These are phyloP conservation scores for Neurospora tetrasperma DNA, from an alignment of 495 filamentous ascomycete species.

Conservation along the genomic window DNA sequence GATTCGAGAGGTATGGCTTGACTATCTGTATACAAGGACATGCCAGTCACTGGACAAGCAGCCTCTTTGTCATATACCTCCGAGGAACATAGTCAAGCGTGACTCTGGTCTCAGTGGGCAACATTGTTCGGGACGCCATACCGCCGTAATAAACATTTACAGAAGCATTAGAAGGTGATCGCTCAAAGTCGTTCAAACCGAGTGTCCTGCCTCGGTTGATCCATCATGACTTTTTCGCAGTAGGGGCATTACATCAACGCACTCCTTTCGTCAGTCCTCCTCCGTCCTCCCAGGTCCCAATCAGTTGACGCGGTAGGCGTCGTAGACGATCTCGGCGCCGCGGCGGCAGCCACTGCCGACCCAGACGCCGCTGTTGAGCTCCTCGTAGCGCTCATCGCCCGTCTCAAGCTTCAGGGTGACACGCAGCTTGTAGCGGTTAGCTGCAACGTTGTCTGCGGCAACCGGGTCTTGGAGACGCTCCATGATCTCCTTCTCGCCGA, in stretches of 20 bases:
- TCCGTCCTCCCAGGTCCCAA: not conserved
- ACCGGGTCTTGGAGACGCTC: slow-evolving; percentile 21
- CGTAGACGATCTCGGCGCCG: slow-evolving; percentile 26
- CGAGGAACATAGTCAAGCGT: not conserved
- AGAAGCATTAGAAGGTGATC: not conserved
- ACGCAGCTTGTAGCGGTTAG: slow-evolving; percentile 19
- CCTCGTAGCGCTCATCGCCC: slow-evolving; percentile 18
- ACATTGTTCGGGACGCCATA: not conserved
- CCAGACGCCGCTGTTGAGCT: slow-evolving; percentile 20
- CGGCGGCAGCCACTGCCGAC: slow-evolving; percentile 18
- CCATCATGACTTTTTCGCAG: not conserved
- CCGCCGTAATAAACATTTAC: not conserved
- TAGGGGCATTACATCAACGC: not conserved
- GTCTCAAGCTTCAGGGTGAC: slow-evolving; percentile 21
- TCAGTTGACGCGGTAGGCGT: slow-evolving; percentile 22
- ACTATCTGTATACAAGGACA: not conserved
- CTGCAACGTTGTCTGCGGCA: slow-evolving; percentile 19
- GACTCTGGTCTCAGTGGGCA: not conserved
- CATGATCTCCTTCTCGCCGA: slow-evolving; percentile 22
- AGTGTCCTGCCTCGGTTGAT: not conserved
- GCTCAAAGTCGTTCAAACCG: not conserved
- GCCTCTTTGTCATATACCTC: not conserved
- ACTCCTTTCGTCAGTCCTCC: not conserved
- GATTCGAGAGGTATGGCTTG: not conserved
- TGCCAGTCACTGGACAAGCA: not conserved